Conservation (phyloP, 768 basidiomycete genomes). For the Crucibulum laeve region DNA sequence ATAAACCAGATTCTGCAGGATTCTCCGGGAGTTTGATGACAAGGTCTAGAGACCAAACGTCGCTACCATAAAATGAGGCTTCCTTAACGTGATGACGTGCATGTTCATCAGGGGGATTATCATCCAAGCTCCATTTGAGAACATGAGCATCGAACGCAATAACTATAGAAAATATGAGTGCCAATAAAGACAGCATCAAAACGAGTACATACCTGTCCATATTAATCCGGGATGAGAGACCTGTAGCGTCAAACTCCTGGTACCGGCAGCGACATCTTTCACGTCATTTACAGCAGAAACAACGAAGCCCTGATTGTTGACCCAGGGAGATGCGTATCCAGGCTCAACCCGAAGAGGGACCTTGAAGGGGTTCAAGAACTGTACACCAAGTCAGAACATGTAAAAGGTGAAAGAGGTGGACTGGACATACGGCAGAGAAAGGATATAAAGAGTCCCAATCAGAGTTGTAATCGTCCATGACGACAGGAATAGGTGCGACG, state of each 20-base stretch:
- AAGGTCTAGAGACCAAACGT: conserved; percentile 71
- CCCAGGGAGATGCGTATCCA: conserved; percentile 49
- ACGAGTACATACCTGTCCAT: conserved; percentile 62
- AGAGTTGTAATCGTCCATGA: conserved; percentile 72
- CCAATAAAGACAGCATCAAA: conserved; percentile 3
- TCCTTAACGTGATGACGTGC: conserved; percentile 90
- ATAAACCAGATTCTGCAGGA: conserved; percentile 29
- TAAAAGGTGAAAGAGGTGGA: conserved; percentile 1
- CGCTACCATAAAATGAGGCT: conserved; percentile 77
- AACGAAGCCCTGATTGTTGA: conserved; percentile 32
- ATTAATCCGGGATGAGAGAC: conserved; percentile 79
- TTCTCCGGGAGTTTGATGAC: conserved; percentile 50
- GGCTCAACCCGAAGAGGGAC: conserved; percentile 55
- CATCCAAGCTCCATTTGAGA: conserved; percentile 76
- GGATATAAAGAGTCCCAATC: conserved; percentile 91
- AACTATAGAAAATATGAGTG: conserved; percentile 31
- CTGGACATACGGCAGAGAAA: conserved; percentile 61
- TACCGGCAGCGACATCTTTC: conserved; percentile 51
- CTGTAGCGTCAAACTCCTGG: conserved; percentile 63
- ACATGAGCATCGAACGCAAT: conserved; percentile 92
- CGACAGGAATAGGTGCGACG: conserved; percentile 35
- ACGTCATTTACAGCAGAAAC: conserved; percentile 57
- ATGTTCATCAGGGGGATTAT: conserved; percentile 70
- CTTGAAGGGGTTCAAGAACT: conserved; percentile 86
- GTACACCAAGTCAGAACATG: conserved; percentile 8